These are phyloP conservation scores for Phalaenopsis aphrodite DNA, from an alignment of 106 monocot genomes.

Conservation along the genomic window DNA sequence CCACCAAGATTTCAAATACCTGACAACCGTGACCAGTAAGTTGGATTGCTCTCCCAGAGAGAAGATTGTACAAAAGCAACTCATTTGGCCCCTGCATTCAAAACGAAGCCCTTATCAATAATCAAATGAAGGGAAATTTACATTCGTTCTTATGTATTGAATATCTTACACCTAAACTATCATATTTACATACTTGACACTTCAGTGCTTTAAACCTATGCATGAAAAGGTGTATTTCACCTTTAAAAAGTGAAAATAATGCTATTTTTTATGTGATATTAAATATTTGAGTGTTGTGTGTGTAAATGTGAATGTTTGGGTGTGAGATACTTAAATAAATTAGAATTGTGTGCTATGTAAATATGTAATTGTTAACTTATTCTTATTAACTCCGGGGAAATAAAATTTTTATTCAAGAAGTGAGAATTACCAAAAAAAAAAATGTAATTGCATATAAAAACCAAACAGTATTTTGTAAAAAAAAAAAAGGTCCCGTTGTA, in stretches of 20 bases:
- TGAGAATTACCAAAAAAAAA: neutral
- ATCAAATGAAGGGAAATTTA: neutral
- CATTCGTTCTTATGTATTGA: no score
- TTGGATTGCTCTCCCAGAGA: conserved; percentile 65
- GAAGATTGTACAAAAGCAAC: conserved; percentile 78
- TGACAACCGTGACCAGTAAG: conserved; percentile 69
- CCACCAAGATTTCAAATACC: conserved; percentile 19
- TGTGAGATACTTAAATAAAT: no score
- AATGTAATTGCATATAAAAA: neutral
- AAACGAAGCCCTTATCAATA: neutral
- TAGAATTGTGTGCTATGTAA: no score
- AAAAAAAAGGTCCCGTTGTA: neutral
- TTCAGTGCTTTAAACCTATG: no score
- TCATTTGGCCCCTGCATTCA: conserved; percentile 75
- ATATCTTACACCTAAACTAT: no score
- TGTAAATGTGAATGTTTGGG: no score
- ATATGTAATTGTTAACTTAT: neutral
- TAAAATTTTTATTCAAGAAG: neutral
- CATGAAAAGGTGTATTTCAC: no score
- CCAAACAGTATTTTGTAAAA: neutral
- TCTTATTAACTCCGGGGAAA: neutral
- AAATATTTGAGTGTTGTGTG: no score
- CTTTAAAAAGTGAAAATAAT: no score
- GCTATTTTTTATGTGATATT: no score
- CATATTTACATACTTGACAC: no score